Base-by-base conservation (phyloP, 805 yeast species). In the Tetrapisispora namnaoensis region DNA sequence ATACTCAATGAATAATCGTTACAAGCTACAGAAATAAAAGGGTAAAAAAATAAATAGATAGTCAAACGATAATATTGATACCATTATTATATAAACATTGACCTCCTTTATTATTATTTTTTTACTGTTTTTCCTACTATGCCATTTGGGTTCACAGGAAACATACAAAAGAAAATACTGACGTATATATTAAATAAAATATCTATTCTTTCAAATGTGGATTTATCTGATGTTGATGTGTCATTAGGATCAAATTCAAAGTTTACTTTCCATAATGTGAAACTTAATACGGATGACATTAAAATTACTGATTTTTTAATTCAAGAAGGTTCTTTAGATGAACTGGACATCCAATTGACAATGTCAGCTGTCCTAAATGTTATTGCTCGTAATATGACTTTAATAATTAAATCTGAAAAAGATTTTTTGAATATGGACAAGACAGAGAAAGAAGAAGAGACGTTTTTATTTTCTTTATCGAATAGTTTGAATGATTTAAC, bases 151-250 rank as follows among this genome's bases (percentile, higher is more conserved):
- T 75, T 86, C 65, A 91, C 95, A 7, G 91, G 83, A 63, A 86
- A 84, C 65, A 73, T 90, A 39, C 96, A 89, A 59, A 84, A 86
- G 67, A 72, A 95, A 56, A 75, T 89, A 37, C 76, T 90, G 40
- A 78, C 85, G 40, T 88, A 87, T 64, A 78, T 89, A 4, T 74
- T 90, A 24, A 86, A 85, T 61, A 91, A 87, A 65, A 76, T 89
- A 41, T 80, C 90, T 16, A 68, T 90, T 39, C 86, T 90, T 59
- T 84, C 95, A 1, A 85, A 83, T 55, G 76, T 89, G 21, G 95
- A 89, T 63, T 70, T 88, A 18, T 83, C 88, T 18, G 84, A 88
- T 60, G 64, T 90, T 47, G 93, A 88, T 58, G 88, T 90, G 0
- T 82, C 95, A 5, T 68, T 86, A 20, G 86, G 86, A 1, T 70